phyloP scores from a whole-genome alignment of 495 filamentous ascomycete genomes.

The Trichoderma virens region DNA sequence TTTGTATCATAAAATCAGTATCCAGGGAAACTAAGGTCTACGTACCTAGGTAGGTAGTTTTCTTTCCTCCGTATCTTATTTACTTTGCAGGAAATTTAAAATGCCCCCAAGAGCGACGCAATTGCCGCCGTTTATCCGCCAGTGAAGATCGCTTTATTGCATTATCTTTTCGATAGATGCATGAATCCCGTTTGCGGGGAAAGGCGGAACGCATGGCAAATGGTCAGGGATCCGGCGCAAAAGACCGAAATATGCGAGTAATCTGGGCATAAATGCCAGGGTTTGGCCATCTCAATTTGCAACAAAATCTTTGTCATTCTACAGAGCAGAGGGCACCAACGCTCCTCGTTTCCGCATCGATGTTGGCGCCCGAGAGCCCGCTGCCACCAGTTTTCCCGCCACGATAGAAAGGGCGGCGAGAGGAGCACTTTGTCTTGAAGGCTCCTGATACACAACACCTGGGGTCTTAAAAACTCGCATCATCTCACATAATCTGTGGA shows the following conservation, averaged over 20 bases:
- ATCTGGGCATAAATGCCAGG: background rate
- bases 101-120: background rate
- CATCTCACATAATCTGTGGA: background rate
- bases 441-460: too few relatives aligned
- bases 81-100: too few relatives aligned
- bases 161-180: background rate
- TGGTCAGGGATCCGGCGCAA: background rate
- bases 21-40: too few relatives aligned
- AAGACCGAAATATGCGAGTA: background rate
- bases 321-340: background rate
- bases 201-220: background rate
- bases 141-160: background rate
- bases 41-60: too few relatives aligned
- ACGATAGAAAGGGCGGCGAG: background rate
- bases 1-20: too few relatives aligned
- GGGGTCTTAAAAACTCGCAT: too few relatives aligned
- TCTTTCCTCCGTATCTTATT: too few relatives aligned
- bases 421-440: too few relatives aligned
- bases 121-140: background rate
- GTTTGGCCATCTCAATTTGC: background rate
- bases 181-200: background rate
- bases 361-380: background rate
- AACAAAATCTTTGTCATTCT: background rate
- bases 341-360: background rate
- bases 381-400: background rate